Conservation (phyloP, 176 grass and related monocot species). For the Musa itinerans region DNA sequence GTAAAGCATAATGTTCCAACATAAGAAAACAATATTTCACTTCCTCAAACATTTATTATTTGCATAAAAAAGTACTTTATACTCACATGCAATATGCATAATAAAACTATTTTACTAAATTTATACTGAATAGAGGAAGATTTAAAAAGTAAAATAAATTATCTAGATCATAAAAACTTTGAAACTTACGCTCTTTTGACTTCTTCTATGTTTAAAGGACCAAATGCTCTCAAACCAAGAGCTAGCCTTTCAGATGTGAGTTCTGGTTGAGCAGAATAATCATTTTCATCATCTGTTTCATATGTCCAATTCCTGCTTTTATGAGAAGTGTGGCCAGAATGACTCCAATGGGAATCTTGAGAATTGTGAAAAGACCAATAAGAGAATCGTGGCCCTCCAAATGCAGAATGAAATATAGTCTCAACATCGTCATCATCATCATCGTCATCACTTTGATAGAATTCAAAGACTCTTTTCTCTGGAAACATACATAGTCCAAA, state of each 20-base stretch:
- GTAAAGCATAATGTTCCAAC: no score
- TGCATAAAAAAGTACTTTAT: no score
- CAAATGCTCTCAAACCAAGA: constrained; percentile 74
- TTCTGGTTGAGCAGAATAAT: constrained; percentile 25
- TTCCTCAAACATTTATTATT: not conserved
- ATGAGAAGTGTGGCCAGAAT: constrained; percentile 24
- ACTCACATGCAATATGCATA: no score
- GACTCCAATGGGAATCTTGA: constrained; percentile 36
- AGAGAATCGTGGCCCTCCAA: constrained; percentile 38
- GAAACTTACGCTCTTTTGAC: constrained; percentile 91
- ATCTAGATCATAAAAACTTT: constrained; percentile 1
- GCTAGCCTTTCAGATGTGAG: constrained; percentile 43
- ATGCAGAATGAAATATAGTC: constrained; percentile 50
- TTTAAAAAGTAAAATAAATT: no score
- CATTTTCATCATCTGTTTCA: constrained; percentile 49
- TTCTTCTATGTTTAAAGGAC: constrained; percentile 76
- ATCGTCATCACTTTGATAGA: constrained; percentile 51
- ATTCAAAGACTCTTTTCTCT: constrained; percentile 36
- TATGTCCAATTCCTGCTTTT: constrained; percentile 44
- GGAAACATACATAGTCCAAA: not conserved
- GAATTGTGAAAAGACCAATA: constrained; percentile 57
- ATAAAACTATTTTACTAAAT: not conserved
- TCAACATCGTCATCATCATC: constrained; percentile 47
- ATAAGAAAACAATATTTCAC: no score
- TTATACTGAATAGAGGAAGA: not conserved